phyloP scores from a whole-genome alignment of 352 stramenopile species.

The Phytophthora sojae region DNA sequence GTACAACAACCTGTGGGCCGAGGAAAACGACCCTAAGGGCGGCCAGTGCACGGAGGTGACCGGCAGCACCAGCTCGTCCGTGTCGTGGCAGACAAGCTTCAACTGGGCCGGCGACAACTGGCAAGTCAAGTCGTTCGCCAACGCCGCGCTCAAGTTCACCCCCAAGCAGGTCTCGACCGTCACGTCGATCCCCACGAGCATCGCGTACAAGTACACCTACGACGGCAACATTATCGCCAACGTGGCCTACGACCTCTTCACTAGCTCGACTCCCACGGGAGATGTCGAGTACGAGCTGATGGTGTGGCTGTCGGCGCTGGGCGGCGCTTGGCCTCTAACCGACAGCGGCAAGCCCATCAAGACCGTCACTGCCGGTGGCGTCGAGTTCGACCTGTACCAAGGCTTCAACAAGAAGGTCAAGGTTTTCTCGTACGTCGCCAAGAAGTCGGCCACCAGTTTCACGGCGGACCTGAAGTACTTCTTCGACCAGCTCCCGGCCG shows the following conservation, averaged over 20 bases:
- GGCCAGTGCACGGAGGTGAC: conserved; percentile 50
- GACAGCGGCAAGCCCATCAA: conserved; percentile 36
- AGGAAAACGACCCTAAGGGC: conserved; percentile 37
- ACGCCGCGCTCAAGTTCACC: conserved; percentile 48
- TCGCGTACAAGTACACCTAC: conserved; percentile 50
- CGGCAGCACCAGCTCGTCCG: conserved; percentile 29
- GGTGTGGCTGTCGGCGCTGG: conserved; percentile 48
- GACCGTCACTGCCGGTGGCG: conserved; percentile 26
- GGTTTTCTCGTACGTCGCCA: conserved; percentile 49
- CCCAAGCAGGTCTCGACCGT: conserved; percentile 38
- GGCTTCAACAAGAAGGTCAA: conserved; percentile 45
- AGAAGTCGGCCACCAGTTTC: conserved; percentile 28
- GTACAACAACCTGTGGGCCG: conserved; percentile 59
- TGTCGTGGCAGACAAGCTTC: conserved; percentile 51
- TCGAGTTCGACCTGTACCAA: conserved; percentile 46
- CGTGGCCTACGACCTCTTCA: conserved; percentile 53
- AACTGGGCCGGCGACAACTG: conserved; percentile 41
- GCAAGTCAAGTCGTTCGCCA: conserved; percentile 61
- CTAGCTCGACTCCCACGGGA: conserved; percentile 27
- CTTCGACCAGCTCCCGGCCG: conserved; percentile 31
- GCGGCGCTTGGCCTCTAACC: conserved; percentile 39
- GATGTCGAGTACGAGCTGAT: conserved; percentile 50
- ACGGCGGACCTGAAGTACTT: conserved; percentile 42
- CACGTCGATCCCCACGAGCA: conserved; percentile 44
- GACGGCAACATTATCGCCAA: conserved; percentile 48